phyloP scores from a whole-genome alignment of 2,329 filamentous ascomycete genomes.

The Thielaviopsis populi region DNA sequence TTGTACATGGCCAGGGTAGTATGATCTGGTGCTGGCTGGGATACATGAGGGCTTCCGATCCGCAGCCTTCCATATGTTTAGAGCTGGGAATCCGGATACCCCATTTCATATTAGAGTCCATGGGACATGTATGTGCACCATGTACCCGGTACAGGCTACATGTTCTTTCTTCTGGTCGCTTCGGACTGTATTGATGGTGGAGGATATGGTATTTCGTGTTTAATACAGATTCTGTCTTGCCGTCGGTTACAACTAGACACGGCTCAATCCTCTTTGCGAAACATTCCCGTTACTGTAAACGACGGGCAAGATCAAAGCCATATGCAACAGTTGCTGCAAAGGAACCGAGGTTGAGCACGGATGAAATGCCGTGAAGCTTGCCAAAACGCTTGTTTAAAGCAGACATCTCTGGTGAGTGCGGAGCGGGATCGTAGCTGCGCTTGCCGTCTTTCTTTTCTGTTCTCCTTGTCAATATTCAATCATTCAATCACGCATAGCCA shows the following conservation, averaged over 20 bases:
- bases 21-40: no score
- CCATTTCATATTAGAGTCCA: no score
- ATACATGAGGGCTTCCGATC: no score
- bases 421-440: conserved; percentile 62
- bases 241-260: not conserved
- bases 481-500: not conserved
- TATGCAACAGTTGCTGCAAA: conserved; percentile 60
- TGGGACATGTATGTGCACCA: not conserved
- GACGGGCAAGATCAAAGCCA: conserved; percentile 56
- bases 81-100: no score
- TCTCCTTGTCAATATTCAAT: conserved; percentile 3
- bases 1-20: no score
- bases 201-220: not conserved
- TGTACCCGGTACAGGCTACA: not conserved
- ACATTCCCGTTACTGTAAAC: conserved; percentile 32
- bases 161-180: not conserved
- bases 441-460: conserved; percentile 77
- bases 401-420: conserved; percentile 75
- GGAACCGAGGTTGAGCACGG: conserved; percentile 59
- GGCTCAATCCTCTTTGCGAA: no score
- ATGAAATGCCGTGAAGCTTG: conserved; percentile 66
- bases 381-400: conserved; percentile 65
- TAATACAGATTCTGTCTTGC: not conserved
- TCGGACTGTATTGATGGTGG: not conserved
- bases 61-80: no score